Evolutionary conservation across 164 flowering plant genomes (phyloP).

Genomic region (Piper betle): DNA sequence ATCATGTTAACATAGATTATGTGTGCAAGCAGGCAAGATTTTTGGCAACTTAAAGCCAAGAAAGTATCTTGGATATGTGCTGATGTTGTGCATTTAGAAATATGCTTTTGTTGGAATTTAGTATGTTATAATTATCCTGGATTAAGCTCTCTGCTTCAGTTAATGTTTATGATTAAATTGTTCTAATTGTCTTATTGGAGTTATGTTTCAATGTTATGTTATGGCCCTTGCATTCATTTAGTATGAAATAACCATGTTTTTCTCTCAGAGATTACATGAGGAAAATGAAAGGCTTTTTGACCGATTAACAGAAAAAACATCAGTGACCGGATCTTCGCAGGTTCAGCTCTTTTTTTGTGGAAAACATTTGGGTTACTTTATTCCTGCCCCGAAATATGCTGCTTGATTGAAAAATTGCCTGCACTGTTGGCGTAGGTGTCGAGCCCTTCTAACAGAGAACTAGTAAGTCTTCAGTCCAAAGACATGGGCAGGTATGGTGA

Average conservation of each 20-base stretch:
- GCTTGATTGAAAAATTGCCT: background rate
- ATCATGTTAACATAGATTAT: no score
- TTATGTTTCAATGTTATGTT: background rate
- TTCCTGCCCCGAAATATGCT: background rate
- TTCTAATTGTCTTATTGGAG: no score
- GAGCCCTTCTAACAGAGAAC: conserved; percentile 39
- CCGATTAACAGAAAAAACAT: conserved; percentile 74
- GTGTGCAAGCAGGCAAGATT: no score
- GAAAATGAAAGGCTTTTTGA: conserved; percentile 95
- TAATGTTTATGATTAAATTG: no score
- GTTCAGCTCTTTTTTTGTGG: conserved; percentile 17
- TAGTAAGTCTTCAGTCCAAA: conserved; percentile 24
- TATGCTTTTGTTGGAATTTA: no score
- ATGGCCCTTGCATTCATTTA: background rate
- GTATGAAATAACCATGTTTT: background rate
- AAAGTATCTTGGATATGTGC: no score
- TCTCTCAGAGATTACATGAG: conserved; percentile 81
- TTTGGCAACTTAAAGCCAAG: no score
- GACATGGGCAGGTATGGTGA: conserved; percentile 36
- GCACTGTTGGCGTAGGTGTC: conserved; percentile 30
- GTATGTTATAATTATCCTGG: no score
- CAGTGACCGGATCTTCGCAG: conserved; percentile 52
- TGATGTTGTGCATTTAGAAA: no score
- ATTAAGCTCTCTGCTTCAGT: no score
- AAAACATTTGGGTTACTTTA: no score